Evolutionary conservation across 176 grass and related monocot species (phyloP).

Genomic region (Triticum turgidum): DNA sequence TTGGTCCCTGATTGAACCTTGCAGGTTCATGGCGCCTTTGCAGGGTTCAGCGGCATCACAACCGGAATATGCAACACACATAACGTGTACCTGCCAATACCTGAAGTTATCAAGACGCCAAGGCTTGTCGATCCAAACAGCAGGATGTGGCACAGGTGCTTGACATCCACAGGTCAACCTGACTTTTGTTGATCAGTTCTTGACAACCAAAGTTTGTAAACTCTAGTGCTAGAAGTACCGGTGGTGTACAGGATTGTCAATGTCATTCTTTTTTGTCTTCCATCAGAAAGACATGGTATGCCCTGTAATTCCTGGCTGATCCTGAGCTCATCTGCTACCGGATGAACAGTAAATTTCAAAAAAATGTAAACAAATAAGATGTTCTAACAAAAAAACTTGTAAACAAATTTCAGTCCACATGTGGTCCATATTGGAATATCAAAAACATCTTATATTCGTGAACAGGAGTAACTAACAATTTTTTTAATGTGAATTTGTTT

Average conservation of each 20-base stretch:
- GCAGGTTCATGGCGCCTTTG: constrained; percentile 92
- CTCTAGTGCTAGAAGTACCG: constrained; percentile 16
- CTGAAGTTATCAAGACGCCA: constrained; percentile 67
- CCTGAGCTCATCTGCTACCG: too few relatives aligned
- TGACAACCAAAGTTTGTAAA: not conserved
- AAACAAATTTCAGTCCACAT: too few relatives aligned
- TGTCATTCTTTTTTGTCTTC: constrained; percentile 1
- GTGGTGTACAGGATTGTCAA: constrained; percentile 3
- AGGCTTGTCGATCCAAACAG: constrained; percentile 77
- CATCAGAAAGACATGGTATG: not conserved
- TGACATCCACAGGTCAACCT: constrained; percentile 87
- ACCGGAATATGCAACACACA: constrained; percentile 84
- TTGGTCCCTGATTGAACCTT: not conserved
- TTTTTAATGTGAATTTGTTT: too few relatives aligned
- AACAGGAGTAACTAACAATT: too few relatives aligned
- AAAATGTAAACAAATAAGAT: too few relatives aligned
- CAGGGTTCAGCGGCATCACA: constrained; percentile 93
- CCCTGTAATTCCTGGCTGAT: not conserved
- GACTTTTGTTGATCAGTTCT: constrained; percentile 67
- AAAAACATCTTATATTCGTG: too few relatives aligned
- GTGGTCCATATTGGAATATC: too few relatives aligned
- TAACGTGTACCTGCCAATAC: constrained; percentile 81
- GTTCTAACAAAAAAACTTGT: too few relatives aligned
- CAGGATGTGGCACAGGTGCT: constrained; percentile 97
- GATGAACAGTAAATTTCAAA: too few relatives aligned